phyloP scores from a whole-genome alignment of 352 stramenopile genomes.

The Globisporangium mamillatum region DNA sequence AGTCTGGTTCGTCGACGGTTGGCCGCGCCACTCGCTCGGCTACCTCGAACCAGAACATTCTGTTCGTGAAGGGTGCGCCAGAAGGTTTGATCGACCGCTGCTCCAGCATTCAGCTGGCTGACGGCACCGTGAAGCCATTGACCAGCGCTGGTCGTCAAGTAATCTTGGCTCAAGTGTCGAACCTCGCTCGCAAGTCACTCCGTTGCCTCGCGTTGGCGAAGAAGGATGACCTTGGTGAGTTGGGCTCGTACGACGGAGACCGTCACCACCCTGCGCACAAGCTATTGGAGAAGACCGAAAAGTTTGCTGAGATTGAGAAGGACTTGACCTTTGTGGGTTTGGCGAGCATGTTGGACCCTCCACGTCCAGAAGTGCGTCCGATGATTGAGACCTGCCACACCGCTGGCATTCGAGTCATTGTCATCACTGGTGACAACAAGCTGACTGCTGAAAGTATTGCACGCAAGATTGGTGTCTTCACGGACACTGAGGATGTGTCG shows the following conservation, averaged over 20 bases:
- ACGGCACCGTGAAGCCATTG: slow-evolving; percentile 92
- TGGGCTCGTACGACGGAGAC: slow-evolving; percentile 80
- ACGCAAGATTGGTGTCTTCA: slow-evolving; percentile 96
- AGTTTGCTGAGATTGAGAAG: slow-evolving; percentile 94
- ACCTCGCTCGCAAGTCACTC: slow-evolving; percentile 91
- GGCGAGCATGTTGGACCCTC: slow-evolving; percentile 98
- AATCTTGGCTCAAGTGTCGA: slow-evolving; percentile 90
- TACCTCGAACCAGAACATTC: slow-evolving; percentile 82
- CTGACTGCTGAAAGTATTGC: slow-evolving; percentile 98
- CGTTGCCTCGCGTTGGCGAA: slow-evolving; percentile 96
- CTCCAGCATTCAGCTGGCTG: slow-evolving; percentile 89
- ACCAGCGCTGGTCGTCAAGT: slow-evolving; percentile 84
- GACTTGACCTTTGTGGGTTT: slow-evolving; percentile 97
- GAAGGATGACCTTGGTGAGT: slow-evolving; percentile 90
- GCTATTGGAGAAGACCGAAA: slow-evolving; percentile 73
- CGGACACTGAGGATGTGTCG: slow-evolving; percentile 77
- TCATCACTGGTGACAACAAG: slow-evolving; percentile 99
- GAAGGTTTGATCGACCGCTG: slow-evolving; percentile 97
- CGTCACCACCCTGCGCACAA: slow-evolving; percentile 84
- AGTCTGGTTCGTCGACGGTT: slow-evolving; percentile 24
- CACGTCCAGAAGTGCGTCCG: slow-evolving; percentile 93
- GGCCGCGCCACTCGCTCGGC: slow-evolving; percentile 62
- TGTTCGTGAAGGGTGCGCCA: slow-evolving; percentile 98
- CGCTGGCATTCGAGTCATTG: slow-evolving; percentile 98
- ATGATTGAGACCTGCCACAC: slow-evolving; percentile 95